These are phyloP conservation scores for Epichloe festucae DNA, from an alignment of 2,329 filamentous ascomycete genomes.

Conservation along the genomic window DNA sequence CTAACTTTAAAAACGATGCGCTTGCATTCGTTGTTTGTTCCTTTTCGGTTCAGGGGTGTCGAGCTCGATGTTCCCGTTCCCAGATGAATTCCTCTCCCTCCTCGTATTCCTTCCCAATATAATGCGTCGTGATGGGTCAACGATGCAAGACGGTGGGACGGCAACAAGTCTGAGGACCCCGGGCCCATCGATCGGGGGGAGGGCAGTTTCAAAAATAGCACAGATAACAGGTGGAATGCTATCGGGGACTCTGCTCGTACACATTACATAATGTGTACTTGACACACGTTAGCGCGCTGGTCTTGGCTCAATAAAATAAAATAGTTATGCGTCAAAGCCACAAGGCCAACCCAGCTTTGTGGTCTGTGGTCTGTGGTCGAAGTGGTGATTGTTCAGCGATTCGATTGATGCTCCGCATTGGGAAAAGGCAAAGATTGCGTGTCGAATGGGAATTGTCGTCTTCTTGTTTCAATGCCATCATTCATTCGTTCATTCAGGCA, in stretches of 20 bases:
- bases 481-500: not conserved
- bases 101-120: not conserved
- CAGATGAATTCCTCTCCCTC: not conserved
- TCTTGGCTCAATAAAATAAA: not conserved
- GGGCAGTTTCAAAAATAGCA: conserved; percentile 5
- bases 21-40: not conserved
- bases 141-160: not conserved
- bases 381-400: too few species aligned
- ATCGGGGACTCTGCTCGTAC: not conserved
- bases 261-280: too few species aligned
- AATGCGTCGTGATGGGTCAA: not conserved
- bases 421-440: too few species aligned
- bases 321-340: not conserved
- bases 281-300: too few species aligned
- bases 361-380: too few species aligned
- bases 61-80: too few species aligned
- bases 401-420: not conserved
- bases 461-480: too few species aligned
- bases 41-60: not conserved
- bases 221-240: not conserved
- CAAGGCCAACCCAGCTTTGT: too few species aligned
- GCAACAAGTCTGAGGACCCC: not conserved
- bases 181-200: not conserved
- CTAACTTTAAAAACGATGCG: not conserved
- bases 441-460: too few species aligned